Percentiles rank a stretch among this genome's conserved stretches.
Evolutionary conservation across 2,329 filamentous ascomycete species (phyloP).

Genomic region (Coniella lustricola): DNA sequence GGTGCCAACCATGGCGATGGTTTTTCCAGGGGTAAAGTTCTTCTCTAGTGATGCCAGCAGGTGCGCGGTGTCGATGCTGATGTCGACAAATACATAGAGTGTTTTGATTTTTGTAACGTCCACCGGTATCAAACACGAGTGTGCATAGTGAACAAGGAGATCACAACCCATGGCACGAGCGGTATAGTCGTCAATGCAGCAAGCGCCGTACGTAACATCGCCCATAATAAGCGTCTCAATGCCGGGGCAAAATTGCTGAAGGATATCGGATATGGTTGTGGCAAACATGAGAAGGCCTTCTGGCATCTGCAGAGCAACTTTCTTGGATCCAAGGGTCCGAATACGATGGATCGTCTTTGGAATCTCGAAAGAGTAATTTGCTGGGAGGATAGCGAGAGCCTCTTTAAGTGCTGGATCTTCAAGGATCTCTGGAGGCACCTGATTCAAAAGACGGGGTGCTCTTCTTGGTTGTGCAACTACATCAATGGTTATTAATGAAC

Average conservation of each 20-base stretch:
- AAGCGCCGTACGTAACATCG: slow-evolving; percentile 96
- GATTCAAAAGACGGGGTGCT: slow-evolving; percentile 76
- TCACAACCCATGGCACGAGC: slow-evolving; percentile 91
- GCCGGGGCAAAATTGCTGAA: slow-evolving; percentile 87
- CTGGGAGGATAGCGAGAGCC: slow-evolving; percentile 77
- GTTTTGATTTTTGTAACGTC: slow-evolving; percentile 96
- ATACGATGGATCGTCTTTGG: slow-evolving; percentile 97
- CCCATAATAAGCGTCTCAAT: slow-evolving; percentile 97
- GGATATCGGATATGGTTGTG: slow-evolving; percentile 93
- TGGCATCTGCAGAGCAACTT: slow-evolving; percentile 92
- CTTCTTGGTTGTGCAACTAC: slow-evolving; percentile 65
- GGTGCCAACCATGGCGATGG: slow-evolving; percentile 86
- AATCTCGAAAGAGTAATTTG: slow-evolving; percentile 98
- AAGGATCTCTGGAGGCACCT: slow-evolving; percentile 80
- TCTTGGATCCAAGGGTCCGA: slow-evolving; percentile 68
- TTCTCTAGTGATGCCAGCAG: slow-evolving; percentile 79
- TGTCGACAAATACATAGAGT: slow-evolving; percentile 96
- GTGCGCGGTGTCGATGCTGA: slow-evolving; percentile 87
- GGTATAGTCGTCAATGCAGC: slow-evolving; percentile 98
- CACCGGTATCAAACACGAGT: slow-evolving; percentile 92
- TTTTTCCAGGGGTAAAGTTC: slow-evolving; percentile 80
- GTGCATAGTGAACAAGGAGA: slow-evolving; percentile 90
- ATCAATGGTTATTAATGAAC: slow-evolving; percentile 5
- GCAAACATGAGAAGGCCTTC: slow-evolving; percentile 93
- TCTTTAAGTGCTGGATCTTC: slow-evolving; percentile 79